Evolutionary conservation across 1,284 basidiomycete species (phyloP).

Genomic region (Leccinum huronense): DNA sequence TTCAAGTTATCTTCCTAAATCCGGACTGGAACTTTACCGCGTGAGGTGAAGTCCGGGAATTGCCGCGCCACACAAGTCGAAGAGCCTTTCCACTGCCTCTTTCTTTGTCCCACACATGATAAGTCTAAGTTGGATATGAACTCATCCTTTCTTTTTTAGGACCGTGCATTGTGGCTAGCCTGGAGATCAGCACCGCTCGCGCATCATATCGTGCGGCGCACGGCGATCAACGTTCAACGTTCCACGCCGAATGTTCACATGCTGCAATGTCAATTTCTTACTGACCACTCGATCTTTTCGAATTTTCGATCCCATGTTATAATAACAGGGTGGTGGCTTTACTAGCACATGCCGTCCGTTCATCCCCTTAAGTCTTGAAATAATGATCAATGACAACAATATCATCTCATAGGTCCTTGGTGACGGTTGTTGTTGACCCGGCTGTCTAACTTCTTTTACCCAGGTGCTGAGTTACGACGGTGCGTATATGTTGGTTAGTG

Average conservation of each 20-base stretch:
- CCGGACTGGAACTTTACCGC: no score
- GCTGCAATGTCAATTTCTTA: not conserved
- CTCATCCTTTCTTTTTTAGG: not conserved
- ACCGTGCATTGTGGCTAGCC: not conserved
- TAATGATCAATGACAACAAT: not conserved
- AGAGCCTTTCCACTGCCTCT: no score
- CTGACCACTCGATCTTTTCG: not conserved
- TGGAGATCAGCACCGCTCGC: not conserved
- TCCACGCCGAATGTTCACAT: not conserved
- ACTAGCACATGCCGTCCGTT: not conserved
- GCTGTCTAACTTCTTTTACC: not conserved
- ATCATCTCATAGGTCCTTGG: not conserved
- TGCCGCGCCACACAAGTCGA: not conserved
- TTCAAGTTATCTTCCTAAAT: no score
- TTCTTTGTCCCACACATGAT: no score
- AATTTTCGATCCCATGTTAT: not conserved
- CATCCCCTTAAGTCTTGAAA: not conserved
- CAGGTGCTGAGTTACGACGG: not conserved
- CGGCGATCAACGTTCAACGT: not conserved
- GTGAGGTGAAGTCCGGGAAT: not conserved
- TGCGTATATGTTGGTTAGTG: not conserved
- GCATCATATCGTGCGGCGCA: not conserved
- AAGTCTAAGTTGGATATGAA: not conserved
- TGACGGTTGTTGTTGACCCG: not conserved
- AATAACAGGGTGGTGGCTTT: not conserved